Conservation (phyloP, 148 eudicot species). For the Rhododendron henanense region DNA sequence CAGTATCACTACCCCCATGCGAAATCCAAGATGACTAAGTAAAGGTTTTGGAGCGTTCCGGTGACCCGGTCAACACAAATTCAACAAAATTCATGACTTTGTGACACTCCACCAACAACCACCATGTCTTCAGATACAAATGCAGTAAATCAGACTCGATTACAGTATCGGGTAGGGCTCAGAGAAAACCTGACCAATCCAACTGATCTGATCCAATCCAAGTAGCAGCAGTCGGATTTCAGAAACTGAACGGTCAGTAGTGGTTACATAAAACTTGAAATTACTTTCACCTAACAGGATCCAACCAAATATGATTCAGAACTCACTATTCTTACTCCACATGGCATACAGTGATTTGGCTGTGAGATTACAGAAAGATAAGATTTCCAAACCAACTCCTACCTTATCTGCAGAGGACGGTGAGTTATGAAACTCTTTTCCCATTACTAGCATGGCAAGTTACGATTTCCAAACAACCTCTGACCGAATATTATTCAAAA, state of each 20-base stretch:
- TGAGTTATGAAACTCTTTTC: neutral
- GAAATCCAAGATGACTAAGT: neutral
- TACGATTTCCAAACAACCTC: no score
- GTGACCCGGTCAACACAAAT: neutral
- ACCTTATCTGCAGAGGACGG: neutral
- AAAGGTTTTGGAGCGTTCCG: neutral
- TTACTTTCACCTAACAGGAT: neutral
- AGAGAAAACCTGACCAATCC: neutral
- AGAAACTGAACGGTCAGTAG: neutral
- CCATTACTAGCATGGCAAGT: neutral
- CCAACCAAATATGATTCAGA: neutral
- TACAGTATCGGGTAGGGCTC: neutral
- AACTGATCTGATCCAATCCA: neutral
- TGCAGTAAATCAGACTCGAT: neutral
- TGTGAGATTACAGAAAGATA: neutral
- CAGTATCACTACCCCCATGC: neutral
- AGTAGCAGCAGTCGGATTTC: neutral
- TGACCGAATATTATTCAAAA: no score
- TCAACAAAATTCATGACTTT: neutral
- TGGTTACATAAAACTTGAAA: neutral
- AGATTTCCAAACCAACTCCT: neutral
- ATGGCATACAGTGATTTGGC: no score
- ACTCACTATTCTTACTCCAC: neutral
- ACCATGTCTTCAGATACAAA: neutral
- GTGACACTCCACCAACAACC: neutral